Percentiles rank a stretch among this genome's conserved stretches.
These are phyloP conservation scores for Eustoma russellianum DNA, from an alignment of 257 asterid genomes.

Conservation along the genomic window DNA sequence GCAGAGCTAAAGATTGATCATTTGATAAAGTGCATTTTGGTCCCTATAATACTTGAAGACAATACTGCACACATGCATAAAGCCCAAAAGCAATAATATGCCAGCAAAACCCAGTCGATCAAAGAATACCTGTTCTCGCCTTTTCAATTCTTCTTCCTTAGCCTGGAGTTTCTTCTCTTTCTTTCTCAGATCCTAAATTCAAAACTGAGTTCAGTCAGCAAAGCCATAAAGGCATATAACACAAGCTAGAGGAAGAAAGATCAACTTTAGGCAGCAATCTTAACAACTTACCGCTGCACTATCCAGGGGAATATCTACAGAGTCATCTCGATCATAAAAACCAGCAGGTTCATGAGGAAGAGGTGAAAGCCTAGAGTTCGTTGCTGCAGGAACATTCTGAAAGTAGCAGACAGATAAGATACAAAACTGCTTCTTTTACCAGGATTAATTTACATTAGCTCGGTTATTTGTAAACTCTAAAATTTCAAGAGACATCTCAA, in stretches of 20 bases:
- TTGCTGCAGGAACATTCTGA: constrained; percentile 77
- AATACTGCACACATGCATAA: constrained; percentile 4
- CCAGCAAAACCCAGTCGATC: neutral
- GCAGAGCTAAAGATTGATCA: neutral
- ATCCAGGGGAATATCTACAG: constrained; percentile 86
- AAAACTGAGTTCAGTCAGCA: constrained; percentile 14
- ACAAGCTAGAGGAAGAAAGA: constrained; percentile 8
- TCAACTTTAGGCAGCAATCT: constrained; percentile 1
- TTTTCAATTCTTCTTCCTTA: constrained; percentile 78
- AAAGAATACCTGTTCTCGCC: constrained; percentile 73
- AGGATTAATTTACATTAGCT: neutral
- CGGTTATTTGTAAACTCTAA: neutral
- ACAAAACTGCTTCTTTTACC: neutral
- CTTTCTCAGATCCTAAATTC: constrained; percentile 71
- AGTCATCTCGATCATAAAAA: constrained; percentile 73
- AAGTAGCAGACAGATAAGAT: constrained; percentile 13
- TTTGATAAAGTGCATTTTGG: neutral
- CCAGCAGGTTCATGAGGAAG: constrained; percentile 97
- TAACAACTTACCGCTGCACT: constrained; percentile 49
- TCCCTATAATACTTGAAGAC: neutral
- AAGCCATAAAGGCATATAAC: constrained; percentile 10
- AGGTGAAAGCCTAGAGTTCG: constrained; percentile 88
- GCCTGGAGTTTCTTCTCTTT: constrained; percentile 88
- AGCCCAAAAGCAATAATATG: neutral
- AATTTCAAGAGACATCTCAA: neutral